Conservation (phyloP, 306 rosid species). For the Delonix regia region DNA sequence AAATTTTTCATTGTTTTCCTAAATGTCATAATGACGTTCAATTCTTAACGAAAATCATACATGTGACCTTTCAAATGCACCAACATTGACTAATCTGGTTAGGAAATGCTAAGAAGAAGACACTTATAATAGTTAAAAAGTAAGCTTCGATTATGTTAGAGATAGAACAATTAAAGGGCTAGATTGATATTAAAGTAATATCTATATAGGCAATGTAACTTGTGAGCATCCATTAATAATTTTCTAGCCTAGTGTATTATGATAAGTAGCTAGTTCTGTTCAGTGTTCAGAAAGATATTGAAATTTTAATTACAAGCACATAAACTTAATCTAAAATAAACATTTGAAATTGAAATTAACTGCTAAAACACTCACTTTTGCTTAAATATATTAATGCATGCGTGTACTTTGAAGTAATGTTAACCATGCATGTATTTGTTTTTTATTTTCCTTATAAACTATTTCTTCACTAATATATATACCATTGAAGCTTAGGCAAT, state of each 20-base stretch:
- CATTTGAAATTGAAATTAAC: too few relatives aligned
- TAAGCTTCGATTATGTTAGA: neutral
- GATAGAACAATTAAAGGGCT: neutral
- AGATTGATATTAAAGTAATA: neutral
- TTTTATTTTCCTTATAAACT: neutral
- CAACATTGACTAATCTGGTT: too few relatives aligned
- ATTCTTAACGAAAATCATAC: neutral
- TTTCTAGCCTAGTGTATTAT: too few relatives aligned
- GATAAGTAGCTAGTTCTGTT: too few relatives aligned
- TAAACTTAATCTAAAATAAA: too few relatives aligned
- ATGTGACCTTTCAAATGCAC: neutral
- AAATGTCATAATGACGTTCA: neutral
- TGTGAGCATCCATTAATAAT: too few relatives aligned
- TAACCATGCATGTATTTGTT: neutral
- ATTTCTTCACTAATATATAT: neutral
- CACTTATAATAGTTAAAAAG: neutral
- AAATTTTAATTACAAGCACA: too few relatives aligned
- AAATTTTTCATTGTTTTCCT: neutral
- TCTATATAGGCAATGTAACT: too few relatives aligned
- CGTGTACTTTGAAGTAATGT: neutral
- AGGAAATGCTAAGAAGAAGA: too few relatives aligned
- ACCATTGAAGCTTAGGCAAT: neutral
- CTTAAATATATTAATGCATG: neutral
- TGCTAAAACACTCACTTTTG: too few relatives aligned
- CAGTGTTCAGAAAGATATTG: too few relatives aligned